Conservation (phyloP, 2,329 filamentous ascomycete genomes). For the Fusarium graminum region DNA sequence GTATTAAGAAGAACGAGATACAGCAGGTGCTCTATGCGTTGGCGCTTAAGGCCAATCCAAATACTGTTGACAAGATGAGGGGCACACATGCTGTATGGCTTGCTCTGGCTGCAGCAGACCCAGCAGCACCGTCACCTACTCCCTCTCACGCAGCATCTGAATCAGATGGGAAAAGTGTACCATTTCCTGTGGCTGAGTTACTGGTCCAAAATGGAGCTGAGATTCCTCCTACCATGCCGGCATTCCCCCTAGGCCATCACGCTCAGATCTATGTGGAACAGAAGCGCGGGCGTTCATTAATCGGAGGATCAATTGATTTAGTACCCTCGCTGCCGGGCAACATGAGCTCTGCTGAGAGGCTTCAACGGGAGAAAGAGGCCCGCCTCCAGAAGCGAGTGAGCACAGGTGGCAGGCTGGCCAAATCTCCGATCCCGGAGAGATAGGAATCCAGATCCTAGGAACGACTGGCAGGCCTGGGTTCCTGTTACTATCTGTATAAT, state of each 20-base stretch:
- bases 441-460: conserved; percentile 62
- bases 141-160: conserved; percentile 60
- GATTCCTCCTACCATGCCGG: conserved; percentile 79
- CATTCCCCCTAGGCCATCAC: conserved; percentile 84
- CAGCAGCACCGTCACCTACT: conserved; percentile 76
- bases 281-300: conserved; percentile 67
- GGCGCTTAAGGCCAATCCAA: conserved; percentile 87
- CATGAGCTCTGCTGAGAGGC: conserved; percentile 60
- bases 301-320: conserved; percentile 65
- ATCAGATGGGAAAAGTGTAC: conserved; percentile 66
- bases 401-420: conserved; percentile 79
- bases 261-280: conserved; percentile 89
- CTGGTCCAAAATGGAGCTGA: conserved; percentile 94
- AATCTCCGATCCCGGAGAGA: conserved; percentile 72
- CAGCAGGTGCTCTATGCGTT: conserved; percentile 92
- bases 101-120: conserved; percentile 91
- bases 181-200: conserved; percentile 92
- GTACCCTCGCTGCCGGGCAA: conserved; percentile 70
- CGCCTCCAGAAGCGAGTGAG: conserved; percentile 84
- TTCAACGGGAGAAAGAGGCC: conserved; percentile 73
- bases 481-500: conserved; percentile 55
- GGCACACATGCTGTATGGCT: conserved; percentile 91
- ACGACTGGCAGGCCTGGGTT: conserved; percentile 55
- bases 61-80: conserved; percentile 85
- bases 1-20: conserved; percentile 96